Evolutionary conservation across 2,329 filamentous ascomycete genomes (phyloP), one percentile per base, ranked within the genome.

Genomic region (Periconia macrospinosa): DNA sequence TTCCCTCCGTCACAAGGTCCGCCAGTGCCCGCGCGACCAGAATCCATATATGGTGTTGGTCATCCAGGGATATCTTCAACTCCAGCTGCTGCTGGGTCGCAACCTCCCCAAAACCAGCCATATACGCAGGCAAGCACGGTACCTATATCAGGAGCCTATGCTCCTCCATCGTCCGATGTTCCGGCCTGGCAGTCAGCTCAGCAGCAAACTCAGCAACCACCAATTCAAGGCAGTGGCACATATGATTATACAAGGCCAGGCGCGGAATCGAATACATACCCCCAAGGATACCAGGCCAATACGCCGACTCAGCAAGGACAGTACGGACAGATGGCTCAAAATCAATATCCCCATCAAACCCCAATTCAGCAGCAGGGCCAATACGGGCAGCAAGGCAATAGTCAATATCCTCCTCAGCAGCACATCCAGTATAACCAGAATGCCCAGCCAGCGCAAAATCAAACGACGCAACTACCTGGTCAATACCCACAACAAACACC

Each of bases 161-260:
- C 69, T 2, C 69, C 71, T 58, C 70, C 71, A 6, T 69, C 71
- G 10, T 70, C 71, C 30, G 70, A 71, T 55, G 58, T 71, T 35
- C 67, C 70, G 27, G 68, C 68, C 37, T 74, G 71, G 72, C 66
- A 27, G 23, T 8, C 3, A 27, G 23, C 23, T 27, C 65, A 70
- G 37, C 69, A 27, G 23, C 23, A 27, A 27, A 8, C 23, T 27
- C 65, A 70, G 37, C 69, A 72, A 58, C 67, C 69, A 11, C 66
- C 69, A 10, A 53, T 67, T n/a, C 69, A 72, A 40, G 60, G 64
- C 14, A 64, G 58, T 8, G 68, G 67, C 56, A 71, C 66, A 49
- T 73, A 67, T 52, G 69, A 51, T 30, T 71, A 72, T 41, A 65
- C 67, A 6, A 69, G 64, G 41, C 63, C 69, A 7, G 59, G 41